Evolutionary conservation across 768 basidiomycete species (phyloP), one percentile per base, ranked within the genome.

Genomic region (Hericium coralloides): DNA sequence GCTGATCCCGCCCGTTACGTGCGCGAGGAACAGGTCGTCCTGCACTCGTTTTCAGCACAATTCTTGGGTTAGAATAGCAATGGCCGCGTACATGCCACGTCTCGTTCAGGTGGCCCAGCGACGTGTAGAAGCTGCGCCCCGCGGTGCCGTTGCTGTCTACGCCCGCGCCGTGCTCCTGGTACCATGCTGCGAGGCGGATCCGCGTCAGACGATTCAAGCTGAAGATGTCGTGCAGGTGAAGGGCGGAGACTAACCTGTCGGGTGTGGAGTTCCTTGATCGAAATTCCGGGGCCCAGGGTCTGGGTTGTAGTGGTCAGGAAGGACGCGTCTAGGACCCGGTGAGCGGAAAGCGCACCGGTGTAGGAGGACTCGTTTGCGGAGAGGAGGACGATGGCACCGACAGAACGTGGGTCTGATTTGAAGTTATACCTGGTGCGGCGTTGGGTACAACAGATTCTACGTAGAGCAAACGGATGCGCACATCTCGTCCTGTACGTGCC

Each of bases 111-210:
- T 95, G 92, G 0, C 91, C 91, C 0, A 93, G 76, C 59, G 83
- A 78, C 0, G 92, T 93, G 67, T 90, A 93, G 73, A 89, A 93
- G 63, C 88, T 90, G 38, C 91, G 79, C 20, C 90, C 92, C 2
- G 83, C 77, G 41, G 66, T 64, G 23, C 76, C 67, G 18, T 74
- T 69, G 25, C 65, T 67, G 60, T 80, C 73, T 3, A 81, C 79
- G 0, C 89, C 89, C 26, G 84, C 82, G 17, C 87, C 87, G 2
- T 75, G 78, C 60, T 86, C 83, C 69, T 92, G 90, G 67, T 79
- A 92, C 91, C 90, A 94, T 20, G 92, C 90, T 90, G 60, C 15
- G 39, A 18, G n/a, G 10, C 12, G 48, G 49, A 22, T 47, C 22
- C 10, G 49, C 26, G 31, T 31, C 7, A 45, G 55, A 20, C 0